Evolutionary conservation across 768 basidiomycete species (phyloP).

Genomic region (Fomitopsis serialis): DNA sequence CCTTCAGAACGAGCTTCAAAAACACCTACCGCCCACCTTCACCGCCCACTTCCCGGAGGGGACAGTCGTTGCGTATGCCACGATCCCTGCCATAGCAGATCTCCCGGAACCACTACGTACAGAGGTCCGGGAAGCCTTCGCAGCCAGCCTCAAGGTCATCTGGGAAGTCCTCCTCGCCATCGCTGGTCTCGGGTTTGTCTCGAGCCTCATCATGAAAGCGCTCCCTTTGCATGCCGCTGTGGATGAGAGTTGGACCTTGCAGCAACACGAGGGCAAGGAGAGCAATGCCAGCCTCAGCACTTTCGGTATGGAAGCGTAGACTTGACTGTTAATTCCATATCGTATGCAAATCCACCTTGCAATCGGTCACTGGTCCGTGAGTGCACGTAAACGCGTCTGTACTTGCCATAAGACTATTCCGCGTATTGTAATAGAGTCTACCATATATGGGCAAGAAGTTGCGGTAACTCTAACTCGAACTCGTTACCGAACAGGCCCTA

Average conservation of each 20-base stretch:
- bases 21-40: conserved; percentile 25
- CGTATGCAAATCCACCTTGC: no score
- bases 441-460: no score
- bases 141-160: conserved; percentile 21
- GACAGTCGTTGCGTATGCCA: conserved; percentile 20
- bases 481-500: no score
- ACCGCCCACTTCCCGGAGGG: conserved; percentile 17
- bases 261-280: not conserved
- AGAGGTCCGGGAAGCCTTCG: conserved; percentile 27
- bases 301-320: no score
- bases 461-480: no score
- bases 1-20: conserved; percentile 34
- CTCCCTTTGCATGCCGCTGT: conserved; percentile 22
- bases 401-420: no score
- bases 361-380: no score
- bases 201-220: conserved; percentile 21
- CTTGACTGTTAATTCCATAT: no score
- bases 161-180: conserved; percentile 30
- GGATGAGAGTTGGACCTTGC: conserved; percentile 18
- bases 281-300: no score
- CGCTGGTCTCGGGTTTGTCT: conserved; percentile 21
- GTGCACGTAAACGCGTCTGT: no score
- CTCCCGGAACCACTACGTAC: conserved; percentile 19
- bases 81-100: conserved; percentile 24
- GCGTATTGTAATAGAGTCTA: no score